phyloP scores from a whole-genome alignment of 2,329 filamentous ascomycete species.

The Penicillium crustosum region DNA sequence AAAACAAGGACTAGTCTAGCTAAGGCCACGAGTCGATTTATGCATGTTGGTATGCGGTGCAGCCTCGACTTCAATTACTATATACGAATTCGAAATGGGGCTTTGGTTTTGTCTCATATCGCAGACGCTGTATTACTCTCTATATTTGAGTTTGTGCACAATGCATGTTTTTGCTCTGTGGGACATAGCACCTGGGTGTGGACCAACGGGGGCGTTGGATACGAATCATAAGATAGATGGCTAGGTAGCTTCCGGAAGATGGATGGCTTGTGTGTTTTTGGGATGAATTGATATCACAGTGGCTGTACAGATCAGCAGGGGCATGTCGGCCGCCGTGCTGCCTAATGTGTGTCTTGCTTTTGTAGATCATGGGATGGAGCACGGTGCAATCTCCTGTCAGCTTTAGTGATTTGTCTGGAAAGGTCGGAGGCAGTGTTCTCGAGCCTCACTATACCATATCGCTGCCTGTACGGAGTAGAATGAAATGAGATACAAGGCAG shows the following conservation, averaged over 20 bases:
- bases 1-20: background rate
- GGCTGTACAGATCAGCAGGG: conserved; percentile 5
- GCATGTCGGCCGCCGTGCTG: background rate
- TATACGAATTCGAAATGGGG: conserved; percentile 2
- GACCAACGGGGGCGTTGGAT: background rate
- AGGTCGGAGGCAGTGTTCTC: background rate
- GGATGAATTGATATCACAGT: background rate
- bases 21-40: conserved; percentile 1
- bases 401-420: background rate
- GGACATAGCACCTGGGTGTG: background rate
- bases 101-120: background rate
- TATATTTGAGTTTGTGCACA: background rate
- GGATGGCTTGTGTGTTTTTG: background rate
- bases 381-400: background rate
- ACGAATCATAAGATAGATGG: background rate
- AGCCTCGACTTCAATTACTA: conserved; percentile 1
- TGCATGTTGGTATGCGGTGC: background rate
- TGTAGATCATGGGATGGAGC: background rate
- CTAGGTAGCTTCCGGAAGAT: background rate
- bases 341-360: conserved; percentile 1
- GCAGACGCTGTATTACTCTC: conserved; percentile 4
- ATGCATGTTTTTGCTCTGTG: background rate
- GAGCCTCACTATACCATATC: background rate
- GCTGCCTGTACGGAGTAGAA: background rate
- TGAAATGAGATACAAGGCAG: background rate